Evolutionary conservation across 805 yeast species (phyloP).

Genomic region (Maudiozyma turicensis): DNA sequence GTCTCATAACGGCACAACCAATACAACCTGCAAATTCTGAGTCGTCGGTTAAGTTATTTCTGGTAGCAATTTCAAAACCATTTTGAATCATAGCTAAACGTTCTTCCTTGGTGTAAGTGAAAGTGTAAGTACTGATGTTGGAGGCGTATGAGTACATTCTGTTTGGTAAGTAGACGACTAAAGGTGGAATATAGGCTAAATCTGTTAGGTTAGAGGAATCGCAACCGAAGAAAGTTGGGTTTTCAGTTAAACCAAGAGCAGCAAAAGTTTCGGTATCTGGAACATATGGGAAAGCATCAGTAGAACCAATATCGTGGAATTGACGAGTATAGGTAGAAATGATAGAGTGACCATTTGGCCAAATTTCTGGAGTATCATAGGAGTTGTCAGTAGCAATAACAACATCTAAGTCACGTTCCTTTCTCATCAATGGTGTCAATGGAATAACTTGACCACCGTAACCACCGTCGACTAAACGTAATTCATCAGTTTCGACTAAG

Average conservation of each 20-base stretch:
- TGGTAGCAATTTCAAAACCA: conserved; percentile 62
- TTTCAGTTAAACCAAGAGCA: conserved; percentile 48
- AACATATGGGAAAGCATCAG: conserved; percentile 67
- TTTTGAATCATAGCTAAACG: conserved; percentile 52
- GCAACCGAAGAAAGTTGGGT: conserved; percentile 80
- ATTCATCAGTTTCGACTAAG: conserved; percentile 32
- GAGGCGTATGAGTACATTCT: conserved; percentile 53
- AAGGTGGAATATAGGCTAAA: conserved; percentile 52
- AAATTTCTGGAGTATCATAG: conserved; percentile 46
- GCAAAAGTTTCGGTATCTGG: conserved; percentile 59
- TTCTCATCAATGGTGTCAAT: conserved; percentile 48
- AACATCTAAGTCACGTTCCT: conserved; percentile 50
- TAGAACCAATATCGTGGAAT: conserved; percentile 41
- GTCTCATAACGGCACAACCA: conserved; percentile 73
- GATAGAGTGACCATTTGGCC: conserved; percentile 64
- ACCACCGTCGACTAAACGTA: conserved; percentile 62
- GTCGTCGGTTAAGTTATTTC: conserved; percentile 58
- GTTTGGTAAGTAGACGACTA: conserved; percentile 71
- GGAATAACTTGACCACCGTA: conserved; percentile 59
- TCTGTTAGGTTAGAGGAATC: conserved; percentile 51
- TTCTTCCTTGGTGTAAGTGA: conserved; percentile 50
- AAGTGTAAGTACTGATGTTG: conserved; percentile 60
- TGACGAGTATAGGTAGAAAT: conserved; percentile 49
- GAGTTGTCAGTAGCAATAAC: conserved; percentile 58
- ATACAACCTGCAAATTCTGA: conserved; percentile 62